Base-by-base conservation (phyloP, 2,329 filamentous ascomycete genomes). In the Fusarium paranaense region DNA sequence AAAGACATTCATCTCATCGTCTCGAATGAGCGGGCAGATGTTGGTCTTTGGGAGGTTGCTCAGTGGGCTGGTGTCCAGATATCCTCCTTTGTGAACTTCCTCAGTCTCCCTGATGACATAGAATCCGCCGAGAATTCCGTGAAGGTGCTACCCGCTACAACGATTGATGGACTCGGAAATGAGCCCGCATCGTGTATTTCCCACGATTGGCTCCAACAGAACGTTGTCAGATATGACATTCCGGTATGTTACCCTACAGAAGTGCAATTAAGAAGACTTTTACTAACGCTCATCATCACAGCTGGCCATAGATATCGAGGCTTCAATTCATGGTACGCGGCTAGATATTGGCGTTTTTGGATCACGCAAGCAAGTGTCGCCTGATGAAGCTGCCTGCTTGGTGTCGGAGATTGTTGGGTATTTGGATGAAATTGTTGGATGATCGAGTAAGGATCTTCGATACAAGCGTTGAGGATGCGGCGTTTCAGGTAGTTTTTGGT, bases 81-180 rank as follows among this genome's bases (percentile, higher is more conserved):
- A 1, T 89, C 93, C 75, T 91, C 89, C 0, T 96, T 94, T 83
- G 90, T 98, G 76, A 98, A 98, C 80, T 97, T 97, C 73, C 82
- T 97, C 20, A 90, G 86, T 61, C 81, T 91, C 6, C 88, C 88
- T 0, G 66, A 71, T 9, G 45, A 64, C 16, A 33, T 32, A 11
- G 47, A 50, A 10, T 27, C 47, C 3, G 18, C 40, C 20, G 38
- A 27, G 13, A 47, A 52, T 16, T 59, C 20, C 5, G 64, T 77
- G 20, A 66, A 35, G 25, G 27, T 75, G 13, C 16, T 74, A 9
- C 22, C 37, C 18, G 56, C 50, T 54, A 40, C 59, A 18, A 18
- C 50, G 4, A 10, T 16, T 20, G 58, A 56, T 32, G 42, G 35
- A 13, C 18, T 11, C 16, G 33, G 50, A 10, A 14, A 66, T 25